A percentile compares a stretch with the other conserved stretches of the same genome.
phyloP scores from a whole-genome alignment of 495 filamentous ascomycete species.

The Ascodesmis nigricans region DNA sequence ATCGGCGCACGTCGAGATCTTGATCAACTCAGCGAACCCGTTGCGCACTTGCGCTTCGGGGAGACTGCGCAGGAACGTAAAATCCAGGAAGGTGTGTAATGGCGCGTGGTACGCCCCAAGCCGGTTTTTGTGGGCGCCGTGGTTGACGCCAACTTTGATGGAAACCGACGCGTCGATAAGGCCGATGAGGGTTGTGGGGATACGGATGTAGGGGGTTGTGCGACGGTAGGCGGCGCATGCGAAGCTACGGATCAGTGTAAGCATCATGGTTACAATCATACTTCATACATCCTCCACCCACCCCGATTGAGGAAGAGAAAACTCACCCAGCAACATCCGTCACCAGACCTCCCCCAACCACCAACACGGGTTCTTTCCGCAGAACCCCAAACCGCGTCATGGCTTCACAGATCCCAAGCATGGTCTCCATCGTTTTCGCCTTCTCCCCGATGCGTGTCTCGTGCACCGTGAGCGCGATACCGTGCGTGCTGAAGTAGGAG shows the following conservation, averaged over 20 bases:
- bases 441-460: slow-evolving; percentile 44
- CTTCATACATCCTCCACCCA: too few relatives aligned
- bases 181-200: slow-evolving; percentile 44
- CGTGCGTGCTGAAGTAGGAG: slow-evolving; percentile 33
- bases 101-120: slow-evolving; percentile 46
- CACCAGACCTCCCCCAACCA: slow-evolving; percentile 40
- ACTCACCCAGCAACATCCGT: slow-evolving; percentile 42
- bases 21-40: slow-evolving; percentile 44
- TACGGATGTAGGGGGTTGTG: slow-evolving; percentile 33
- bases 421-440: slow-evolving; percentile 38
- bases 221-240: slow-evolving; percentile 35
- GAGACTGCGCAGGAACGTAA: slow-evolving; percentile 37
- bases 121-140: slow-evolving; percentile 42
- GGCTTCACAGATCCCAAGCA: slow-evolving; percentile 36
- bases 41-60: slow-evolving; percentile 39
- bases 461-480: slow-evolving; percentile 34
- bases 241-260: slow-evolving; percentile 29
- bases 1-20: slow-evolving; percentile 42
- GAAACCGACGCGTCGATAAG: slow-evolving; percentile 44
- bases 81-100: slow-evolving; percentile 42
- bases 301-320: too few relatives aligned
- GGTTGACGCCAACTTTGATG: slow-evolving; percentile 45
- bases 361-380: slow-evolving; percentile 41
- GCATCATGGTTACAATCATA: slow-evolving; percentile 21
- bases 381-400: slow-evolving; percentile 45